Evolutionary conservation across 176 grass and related monocot species (phyloP).

Genomic region (Lolium rigidum): DNA sequence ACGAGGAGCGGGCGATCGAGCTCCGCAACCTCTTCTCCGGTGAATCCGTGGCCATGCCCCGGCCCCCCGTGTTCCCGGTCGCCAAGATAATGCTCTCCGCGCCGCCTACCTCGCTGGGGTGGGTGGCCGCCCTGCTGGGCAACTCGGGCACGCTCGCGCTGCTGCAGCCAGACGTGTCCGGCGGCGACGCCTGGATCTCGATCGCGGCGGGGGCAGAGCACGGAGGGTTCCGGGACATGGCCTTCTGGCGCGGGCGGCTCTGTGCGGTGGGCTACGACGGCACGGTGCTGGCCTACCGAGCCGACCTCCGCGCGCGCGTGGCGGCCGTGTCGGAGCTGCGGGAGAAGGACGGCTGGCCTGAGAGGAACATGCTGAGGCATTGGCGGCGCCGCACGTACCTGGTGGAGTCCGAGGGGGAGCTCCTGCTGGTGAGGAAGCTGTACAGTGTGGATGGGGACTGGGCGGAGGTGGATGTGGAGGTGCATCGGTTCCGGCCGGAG

Average conservation of each 20-base stretch:
- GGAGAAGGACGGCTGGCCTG: not conserved
- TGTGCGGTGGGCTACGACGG: constrained; percentile 36
- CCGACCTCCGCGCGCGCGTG: constrained; percentile 1
- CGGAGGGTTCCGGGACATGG: constrained; percentile 43
- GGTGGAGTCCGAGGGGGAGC: constrained; percentile 22
- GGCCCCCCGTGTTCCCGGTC: constrained; percentile 28
- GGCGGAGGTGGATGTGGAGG: constrained; percentile 25
- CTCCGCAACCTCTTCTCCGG: constrained; percentile 35
- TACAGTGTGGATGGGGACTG: not conserved
- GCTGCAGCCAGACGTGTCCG: constrained; percentile 15
- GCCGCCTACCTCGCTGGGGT: constrained; percentile 28
- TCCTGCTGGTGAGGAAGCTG: constrained; percentile 39
- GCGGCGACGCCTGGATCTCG: not conserved
- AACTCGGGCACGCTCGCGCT: constrained; percentile 37
- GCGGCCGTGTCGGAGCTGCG: constrained; percentile 35
- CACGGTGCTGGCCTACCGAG: constrained; percentile 21
- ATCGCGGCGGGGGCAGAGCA: not conserved
- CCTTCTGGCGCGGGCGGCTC: constrained; percentile 29
- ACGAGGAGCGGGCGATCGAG: constrained; percentile 11
- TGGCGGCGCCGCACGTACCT: not conserved
- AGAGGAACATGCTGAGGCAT: no score
- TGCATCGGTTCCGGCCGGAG: not conserved
- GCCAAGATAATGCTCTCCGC: constrained; percentile 40
- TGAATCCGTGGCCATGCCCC: not conserved
- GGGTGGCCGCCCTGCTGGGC: constrained; percentile 40